Base-by-base conservation (phyloP, 169 alveolate genomes). In the Plasmodium chabaudi region DNA sequence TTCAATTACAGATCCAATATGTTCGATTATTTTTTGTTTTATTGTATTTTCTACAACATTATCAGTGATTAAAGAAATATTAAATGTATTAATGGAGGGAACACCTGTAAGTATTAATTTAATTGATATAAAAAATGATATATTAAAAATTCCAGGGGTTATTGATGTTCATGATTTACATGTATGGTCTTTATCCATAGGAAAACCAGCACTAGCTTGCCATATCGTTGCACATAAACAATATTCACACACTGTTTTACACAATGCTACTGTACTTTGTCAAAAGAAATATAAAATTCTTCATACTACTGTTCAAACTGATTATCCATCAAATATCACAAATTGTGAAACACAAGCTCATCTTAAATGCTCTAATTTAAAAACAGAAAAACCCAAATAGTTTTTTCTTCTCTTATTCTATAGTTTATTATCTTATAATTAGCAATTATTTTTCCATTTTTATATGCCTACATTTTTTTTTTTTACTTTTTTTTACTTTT, bases 61-160 rank as follows among this genome's bases (percentile, higher is more conserved):
- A 23, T 96, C 97, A 17, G 96, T 97, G 39, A 87, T 97, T 59
- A 95, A 94, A 74, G 99, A 98, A 88, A 97, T 98, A 34, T 79
- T 97, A 21, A 95, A 91, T 79, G 98, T 98, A 17, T 90, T 98
- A 49, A 97, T 98, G 99, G 99, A 98, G 91, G 99, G 98, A 12
- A 87, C 98, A 27, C 99, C 99, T 10, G 72, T 82, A 9, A 95
- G 96, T 57, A 75, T 96, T 56, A 97, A 97, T 88, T 92, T 94
- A 17, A 96, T 94, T 5, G 94, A 94, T 56, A 87, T 98, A 42
- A 94, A 93, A 73, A 93, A 94, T 55, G 97, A 95, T 65, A 73
- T 97, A 68, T 68, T 84, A 65, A 88, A 88, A 3, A 89, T 98
- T 42, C 93, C 96, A 42, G 97, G 97, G 15, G 99, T 98, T 44